phyloP scores from a whole-genome alignment of 2,329 filamentous ascomycete species.

The Hypoxylon sp. region DNA sequence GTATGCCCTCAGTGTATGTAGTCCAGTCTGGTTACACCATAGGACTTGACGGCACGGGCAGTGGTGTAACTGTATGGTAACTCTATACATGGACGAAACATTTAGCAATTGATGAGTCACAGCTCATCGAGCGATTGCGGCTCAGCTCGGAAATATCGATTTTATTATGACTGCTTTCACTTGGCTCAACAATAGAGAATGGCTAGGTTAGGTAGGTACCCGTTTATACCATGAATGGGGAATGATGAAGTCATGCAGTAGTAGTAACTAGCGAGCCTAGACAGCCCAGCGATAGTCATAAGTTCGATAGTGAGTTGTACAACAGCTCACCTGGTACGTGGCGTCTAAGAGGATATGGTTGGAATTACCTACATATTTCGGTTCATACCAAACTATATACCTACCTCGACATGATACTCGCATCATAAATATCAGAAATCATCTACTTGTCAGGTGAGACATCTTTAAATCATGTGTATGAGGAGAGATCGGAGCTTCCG shows the following conservation, averaged over 20 bases:
- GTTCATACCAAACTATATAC: conserved; percentile 1
- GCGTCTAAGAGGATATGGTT: not conserved
- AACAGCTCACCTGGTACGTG: not conserved
- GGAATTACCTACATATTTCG: not conserved
- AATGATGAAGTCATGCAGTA: not conserved
- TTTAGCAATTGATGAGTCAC: not conserved
- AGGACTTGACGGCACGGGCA: not conserved
- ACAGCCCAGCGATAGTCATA: not conserved
- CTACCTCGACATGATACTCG: conserved; percentile 17
- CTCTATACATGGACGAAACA: not conserved
- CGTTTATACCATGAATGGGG: not conserved
- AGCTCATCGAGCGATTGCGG: not conserved
- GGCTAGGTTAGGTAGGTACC: too few relatives aligned
- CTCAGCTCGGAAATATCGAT: not conserved
- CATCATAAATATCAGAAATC: conserved; percentile 13
- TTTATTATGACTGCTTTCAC: not conserved
- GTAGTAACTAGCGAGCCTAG: too few relatives aligned
- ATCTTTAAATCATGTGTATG: conserved; percentile 4
- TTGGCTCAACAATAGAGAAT: not conserved
- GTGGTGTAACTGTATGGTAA: not conserved
- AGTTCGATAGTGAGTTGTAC: not conserved
- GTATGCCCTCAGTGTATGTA: not conserved
- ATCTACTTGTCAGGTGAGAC: conserved; percentile 18
- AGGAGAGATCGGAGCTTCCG: conserved; percentile 5
- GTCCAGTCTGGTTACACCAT: not conserved